Evolutionary conservation across 208 protist genomes (phyloP), one percentile per base, ranked within the genome.

Genomic region (Acanthamoeba castellanii): DNA sequence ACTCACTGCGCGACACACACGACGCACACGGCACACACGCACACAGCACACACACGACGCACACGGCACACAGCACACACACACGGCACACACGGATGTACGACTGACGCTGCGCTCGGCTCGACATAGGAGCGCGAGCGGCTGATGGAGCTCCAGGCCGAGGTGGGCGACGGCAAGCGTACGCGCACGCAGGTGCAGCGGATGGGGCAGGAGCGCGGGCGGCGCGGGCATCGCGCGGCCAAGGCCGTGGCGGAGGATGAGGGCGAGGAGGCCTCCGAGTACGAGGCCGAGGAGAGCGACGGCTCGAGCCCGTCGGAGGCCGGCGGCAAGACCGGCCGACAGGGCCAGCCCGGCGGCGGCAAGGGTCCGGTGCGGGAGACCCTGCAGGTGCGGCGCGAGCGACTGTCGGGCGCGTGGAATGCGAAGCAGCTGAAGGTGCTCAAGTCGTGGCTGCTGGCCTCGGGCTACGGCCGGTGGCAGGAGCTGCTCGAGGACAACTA

Each of bases 361-460:
- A 78, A 45, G 37, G 32, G 32, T 13, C 30, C 70, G 37, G 20
- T 42, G 30, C 8, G 32, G 2, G 81, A 88, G n/a, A 88, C 47
- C 9, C 42, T 88, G 34, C 30, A 88, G 50, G 81, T 64, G 11
- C n/a, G 27, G 22, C 42, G 81, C 30, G 47, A 64, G n/a, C 42
- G 81, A 6, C 81, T 88, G 42, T 64, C 47, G 47, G 81, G 81
- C 45, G 81, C 47, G n/a, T 88, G 81, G 81, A 88, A 59, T 61
- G 50, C 42, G 9, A 88, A 30, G n/a, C 81, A 88, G 81, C 20
- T 52, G 13, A 88, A 88, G 47, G 57, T 25, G 6, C 81, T 88
- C 81, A 88, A 59, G 81, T 47, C 47, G 47, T 61, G 42, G 81
- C 50, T 88, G 42, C 81, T 88, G 6, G n/a, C 25, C 25, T 57